Conservation (phyloP, 2,329 filamentous ascomycete species). For the Pezicula rhizophila region DNA sequence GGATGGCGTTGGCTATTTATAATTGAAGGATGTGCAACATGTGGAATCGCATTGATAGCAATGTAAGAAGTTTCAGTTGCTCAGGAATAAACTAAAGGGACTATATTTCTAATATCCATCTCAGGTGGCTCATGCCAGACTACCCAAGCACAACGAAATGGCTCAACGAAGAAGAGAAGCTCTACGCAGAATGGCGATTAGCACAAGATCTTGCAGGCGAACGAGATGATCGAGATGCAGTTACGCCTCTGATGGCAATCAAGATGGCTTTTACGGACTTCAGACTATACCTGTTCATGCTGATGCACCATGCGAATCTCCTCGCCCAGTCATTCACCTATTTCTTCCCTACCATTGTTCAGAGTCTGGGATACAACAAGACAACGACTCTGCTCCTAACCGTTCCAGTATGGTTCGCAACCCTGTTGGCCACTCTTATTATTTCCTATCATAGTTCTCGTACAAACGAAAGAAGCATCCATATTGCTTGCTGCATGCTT, state of each 20-base stretch:
- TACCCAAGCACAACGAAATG: conserved; percentile 33
- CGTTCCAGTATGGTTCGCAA: not conserved
- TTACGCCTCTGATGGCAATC: conserved; percentile 16
- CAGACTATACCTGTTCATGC: not conserved
- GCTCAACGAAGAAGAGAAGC: conserved; percentile 32
- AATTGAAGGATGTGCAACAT: conserved; percentile 44
- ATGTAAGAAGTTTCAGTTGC: conserved; percentile 21
- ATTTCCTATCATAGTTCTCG: not conserved
- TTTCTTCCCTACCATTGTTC: conserved; percentile 20
- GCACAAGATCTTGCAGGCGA: conserved; percentile 1
- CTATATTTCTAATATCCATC: not conserved
- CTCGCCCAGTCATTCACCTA: conserved; percentile 11
- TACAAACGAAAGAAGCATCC: not conserved
- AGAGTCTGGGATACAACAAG: conserved; percentile 18
- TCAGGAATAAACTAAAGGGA: too few species aligned
- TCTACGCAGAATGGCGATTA: conserved; percentile 3
- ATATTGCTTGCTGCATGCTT: not conserved
- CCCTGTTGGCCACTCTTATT: not conserved
- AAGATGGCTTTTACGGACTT: not conserved
- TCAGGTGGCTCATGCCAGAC: conserved; percentile 23
- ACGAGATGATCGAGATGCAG: conserved; percentile 32
- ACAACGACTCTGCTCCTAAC: conserved; percentile 2
- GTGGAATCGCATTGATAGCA: conserved; percentile 37
- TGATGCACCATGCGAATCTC: conserved; percentile 9
- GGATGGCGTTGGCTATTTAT: conserved; percentile 41